phyloP scores from a whole-genome alignment of 2,329 filamentous ascomycete species.

The Colletotrichum spinosum region DNA sequence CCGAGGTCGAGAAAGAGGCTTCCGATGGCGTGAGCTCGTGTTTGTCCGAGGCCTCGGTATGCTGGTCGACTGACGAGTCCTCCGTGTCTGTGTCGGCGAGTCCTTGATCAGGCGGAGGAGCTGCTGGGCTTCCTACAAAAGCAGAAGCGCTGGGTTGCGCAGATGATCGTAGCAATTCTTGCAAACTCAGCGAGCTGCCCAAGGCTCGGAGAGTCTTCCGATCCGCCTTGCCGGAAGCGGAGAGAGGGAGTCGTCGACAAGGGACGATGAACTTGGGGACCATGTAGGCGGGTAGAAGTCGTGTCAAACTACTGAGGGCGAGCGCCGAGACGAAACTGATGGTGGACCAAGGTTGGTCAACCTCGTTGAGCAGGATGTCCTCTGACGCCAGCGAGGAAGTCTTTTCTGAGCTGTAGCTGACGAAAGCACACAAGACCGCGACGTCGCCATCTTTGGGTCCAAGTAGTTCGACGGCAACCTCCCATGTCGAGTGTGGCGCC shows the following conservation, averaged over 20 bases:
- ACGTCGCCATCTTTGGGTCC: neutral
- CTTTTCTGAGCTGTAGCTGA: neutral
- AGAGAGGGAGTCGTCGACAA: slow-evolving; percentile 5
- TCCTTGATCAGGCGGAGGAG: too few relatives aligned
- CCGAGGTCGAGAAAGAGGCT: neutral
- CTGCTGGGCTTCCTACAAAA: too few relatives aligned
- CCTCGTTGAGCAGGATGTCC: neutral
- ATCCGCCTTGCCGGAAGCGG: slow-evolving; percentile 29
- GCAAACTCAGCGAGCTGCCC: neutral
- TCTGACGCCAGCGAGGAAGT: too few relatives aligned
- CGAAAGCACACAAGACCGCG: slow-evolving; percentile 4
- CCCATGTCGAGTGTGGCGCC: neutral
- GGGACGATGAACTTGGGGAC: slow-evolving; percentile 20
- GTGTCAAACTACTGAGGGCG: too few relatives aligned
- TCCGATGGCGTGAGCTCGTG: neutral
- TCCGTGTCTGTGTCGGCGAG: too few relatives aligned
- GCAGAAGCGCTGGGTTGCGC: too few relatives aligned
- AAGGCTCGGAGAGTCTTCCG: slow-evolving; percentile 14
- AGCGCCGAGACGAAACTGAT: too few relatives aligned
- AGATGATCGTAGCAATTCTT: too few relatives aligned
- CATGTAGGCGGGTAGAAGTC: slow-evolving; percentile 29
- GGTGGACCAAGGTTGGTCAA: too few relatives aligned
- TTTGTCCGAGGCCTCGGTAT: too few relatives aligned
- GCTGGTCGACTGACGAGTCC: slow-evolving; percentile 8
- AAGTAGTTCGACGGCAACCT: slow-evolving; percentile 25